Conservation (phyloP, 2,329 filamentous ascomycete species). For the Pleoardoris graminearum region DNA sequence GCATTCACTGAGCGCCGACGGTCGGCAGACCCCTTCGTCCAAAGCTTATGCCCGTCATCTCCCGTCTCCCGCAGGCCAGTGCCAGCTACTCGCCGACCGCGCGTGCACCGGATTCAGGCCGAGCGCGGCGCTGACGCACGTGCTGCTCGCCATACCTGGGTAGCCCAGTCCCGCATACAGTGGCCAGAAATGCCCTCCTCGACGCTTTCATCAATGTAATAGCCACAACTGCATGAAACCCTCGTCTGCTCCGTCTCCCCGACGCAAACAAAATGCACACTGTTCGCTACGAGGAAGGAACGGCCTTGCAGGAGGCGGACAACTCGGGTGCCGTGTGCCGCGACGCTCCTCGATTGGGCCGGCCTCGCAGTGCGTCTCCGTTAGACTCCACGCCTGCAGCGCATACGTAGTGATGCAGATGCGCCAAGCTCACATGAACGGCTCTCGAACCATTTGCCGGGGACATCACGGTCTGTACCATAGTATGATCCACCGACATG, state of each 20-base stretch:
- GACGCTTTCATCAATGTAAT: conserved; percentile 15
- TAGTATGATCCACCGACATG: background rate
- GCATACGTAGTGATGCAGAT: conserved; percentile 13
- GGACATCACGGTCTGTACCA: background rate
- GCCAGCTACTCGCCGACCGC: conserved; percentile 24
- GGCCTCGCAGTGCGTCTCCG: conserved; percentile 10
- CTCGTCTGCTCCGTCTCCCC: conserved; percentile 31
- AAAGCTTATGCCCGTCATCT: conserved; percentile 47
- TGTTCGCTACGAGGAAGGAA: conserved; percentile 16
- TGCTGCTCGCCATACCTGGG: conserved; percentile 31
- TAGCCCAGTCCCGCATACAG: conserved; percentile 3
- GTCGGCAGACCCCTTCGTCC: conserved; percentile 33
- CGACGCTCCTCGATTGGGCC: conserved; percentile 11
- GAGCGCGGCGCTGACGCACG: conserved; percentile 28
- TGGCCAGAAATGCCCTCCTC: conserved; percentile 14
- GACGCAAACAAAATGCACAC: conserved; percentile 28
- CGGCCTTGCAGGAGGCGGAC: conserved; percentile 18
- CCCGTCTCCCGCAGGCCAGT: conserved; percentile 41
- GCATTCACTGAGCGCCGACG: conserved; percentile 25
- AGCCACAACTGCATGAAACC: conserved; percentile 25
- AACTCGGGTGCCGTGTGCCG: conserved; percentile 24
- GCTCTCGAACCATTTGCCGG: conserved; percentile 3
- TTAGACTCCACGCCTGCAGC: conserved; percentile 16
- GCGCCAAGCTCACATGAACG: conserved; percentile 20
- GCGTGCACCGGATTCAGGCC: conserved; percentile 32